phyloP scores from a whole-genome alignment of 2,329 filamentous ascomycete genomes.

The Pseudogymnoascus sp. region DNA sequence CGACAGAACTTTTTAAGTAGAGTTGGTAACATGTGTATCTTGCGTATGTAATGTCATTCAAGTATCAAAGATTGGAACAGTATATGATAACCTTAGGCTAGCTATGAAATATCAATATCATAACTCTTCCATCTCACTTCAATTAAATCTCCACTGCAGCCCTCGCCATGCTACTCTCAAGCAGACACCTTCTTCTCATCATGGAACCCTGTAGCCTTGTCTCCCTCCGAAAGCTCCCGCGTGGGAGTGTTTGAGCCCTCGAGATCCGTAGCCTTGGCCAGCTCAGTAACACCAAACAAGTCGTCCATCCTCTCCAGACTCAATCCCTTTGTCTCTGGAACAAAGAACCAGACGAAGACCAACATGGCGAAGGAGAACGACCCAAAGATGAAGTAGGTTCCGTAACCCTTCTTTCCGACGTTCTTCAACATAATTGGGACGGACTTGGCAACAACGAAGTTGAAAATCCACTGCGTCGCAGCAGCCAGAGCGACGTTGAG shows the following conservation, averaged over 20 bases:
- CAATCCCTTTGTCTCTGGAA: conserved; percentile 62
- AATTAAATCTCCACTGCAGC: not conserved
- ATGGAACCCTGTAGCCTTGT: not conserved
- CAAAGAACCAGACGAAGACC: conserved; percentile 27
- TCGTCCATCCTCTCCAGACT: conserved; percentile 57
- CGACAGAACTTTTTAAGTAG: not conserved
- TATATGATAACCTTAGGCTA: not conserved
- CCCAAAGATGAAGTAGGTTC: conserved; percentile 63
- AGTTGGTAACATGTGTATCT: not conserved
- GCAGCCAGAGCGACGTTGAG: conserved; percentile 63
- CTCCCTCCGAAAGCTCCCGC: not conserved
- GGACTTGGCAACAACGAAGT: conserved; percentile 62
- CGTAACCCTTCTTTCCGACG: conserved; percentile 39
- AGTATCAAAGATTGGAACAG: not conserved
- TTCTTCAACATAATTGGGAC: conserved; percentile 61
- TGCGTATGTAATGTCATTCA: too few species aligned
- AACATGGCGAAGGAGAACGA: conserved; percentile 60
- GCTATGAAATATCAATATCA: not conserved
- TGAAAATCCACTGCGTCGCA: conserved; percentile 64
- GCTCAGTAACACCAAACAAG: conserved; percentile 53
- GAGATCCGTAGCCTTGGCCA: conserved; percentile 24
- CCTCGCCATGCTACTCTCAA: not conserved
- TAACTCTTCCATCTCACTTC: not conserved
- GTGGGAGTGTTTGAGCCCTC: not conserved
- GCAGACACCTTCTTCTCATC: not conserved